These are phyloP conservation scores for Chalaropsis ovoidea DNA, from an alignment of 2,329 filamentous ascomycete species.

Conservation along the genomic window DNA sequence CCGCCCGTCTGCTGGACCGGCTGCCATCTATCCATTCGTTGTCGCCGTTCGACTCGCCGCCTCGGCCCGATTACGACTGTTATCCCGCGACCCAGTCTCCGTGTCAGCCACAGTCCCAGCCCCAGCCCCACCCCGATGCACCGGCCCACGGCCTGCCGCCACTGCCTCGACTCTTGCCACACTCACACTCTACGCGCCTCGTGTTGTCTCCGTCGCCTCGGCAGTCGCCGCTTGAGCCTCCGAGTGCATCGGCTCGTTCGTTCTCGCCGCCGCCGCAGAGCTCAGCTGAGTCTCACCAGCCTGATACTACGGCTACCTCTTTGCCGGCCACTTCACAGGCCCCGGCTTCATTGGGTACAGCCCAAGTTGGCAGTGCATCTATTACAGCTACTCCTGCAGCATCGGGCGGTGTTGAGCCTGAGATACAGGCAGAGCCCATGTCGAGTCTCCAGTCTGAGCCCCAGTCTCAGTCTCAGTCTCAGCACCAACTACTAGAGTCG, in stretches of 20 bases:
- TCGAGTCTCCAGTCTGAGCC: neutral
- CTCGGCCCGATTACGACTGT: neutral
- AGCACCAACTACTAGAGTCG: neutral
- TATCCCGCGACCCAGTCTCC: neutral
- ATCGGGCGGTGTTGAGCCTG: neutral
- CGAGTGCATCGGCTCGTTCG: neutral
- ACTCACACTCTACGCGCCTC: neutral
- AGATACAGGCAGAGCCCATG: neutral
- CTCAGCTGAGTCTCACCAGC: neutral
- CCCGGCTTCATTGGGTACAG: neutral
- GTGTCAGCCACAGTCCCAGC: neutral
- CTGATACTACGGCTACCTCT: neutral
- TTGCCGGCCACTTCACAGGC: neutral
- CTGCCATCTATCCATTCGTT: slow-evolving; percentile 1
- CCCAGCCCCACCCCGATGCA: neutral
- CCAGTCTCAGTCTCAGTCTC: neutral
- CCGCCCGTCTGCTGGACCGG: neutral
- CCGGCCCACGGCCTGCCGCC: neutral
- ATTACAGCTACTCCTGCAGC: neutral
- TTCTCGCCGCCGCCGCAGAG: neutral
- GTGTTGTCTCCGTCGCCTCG: neutral
- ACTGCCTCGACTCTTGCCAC: neutral
- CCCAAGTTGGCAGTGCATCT: neutral
- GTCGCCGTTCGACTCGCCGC: too few relatives aligned
- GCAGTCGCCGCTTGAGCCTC: neutral